Evolutionary conservation across 2,329 filamentous ascomycete genomes (phyloP).

Genomic region (Endothia cerciana): DNA sequence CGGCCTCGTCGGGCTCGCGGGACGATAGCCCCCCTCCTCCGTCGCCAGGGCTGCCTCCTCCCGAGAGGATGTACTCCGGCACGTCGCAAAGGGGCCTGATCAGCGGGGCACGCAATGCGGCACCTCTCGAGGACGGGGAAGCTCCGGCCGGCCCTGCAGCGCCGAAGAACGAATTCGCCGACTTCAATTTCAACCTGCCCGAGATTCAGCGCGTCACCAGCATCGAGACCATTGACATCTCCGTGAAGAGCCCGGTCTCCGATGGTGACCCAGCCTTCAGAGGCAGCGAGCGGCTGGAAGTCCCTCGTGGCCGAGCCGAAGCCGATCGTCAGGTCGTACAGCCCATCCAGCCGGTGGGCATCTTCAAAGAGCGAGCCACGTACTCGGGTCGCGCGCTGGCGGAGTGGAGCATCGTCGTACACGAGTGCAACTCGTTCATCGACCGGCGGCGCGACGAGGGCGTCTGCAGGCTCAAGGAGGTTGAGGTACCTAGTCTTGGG

Average conservation of each 20-base stretch:
- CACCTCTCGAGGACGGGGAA: slow-evolving; percentile 29
- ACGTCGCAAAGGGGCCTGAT: slow-evolving; percentile 50
- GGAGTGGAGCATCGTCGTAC: slow-evolving; percentile 76
- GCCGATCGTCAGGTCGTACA: slow-evolving; percentile 39
- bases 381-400: slow-evolving; percentile 76
- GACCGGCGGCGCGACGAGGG: slow-evolving; percentile 77
- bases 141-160: slow-evolving; percentile 32
- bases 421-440: slow-evolving; percentile 81
- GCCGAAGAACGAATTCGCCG: slow-evolving; percentile 23
- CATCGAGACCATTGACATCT: slow-evolving; percentile 25
- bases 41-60: slow-evolving; percentile 44
- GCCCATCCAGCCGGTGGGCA: slow-evolving; percentile 51
- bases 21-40: slow-evolving; percentile 45
- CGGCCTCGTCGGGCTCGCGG: slow-evolving; percentile 34
- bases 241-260: slow-evolving; percentile 26
- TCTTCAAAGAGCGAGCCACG: slow-evolving; percentile 52
- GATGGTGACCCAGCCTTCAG: slow-evolving; percentile 6
- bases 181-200: slow-evolving; percentile 30
- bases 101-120: slow-evolving; percentile 56
- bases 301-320: slow-evolving; percentile 32
- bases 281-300: slow-evolving; percentile 10
- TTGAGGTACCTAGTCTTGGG: slow-evolving; percentile 70
- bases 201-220: slow-evolving; percentile 31
- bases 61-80: slow-evolving; percentile 54
- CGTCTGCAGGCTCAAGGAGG: slow-evolving; percentile 64